Percentiles rank a stretch among this genome's conserved stretches.
Conservation (phyloP, 805 yeast species). For the Metschnikowia colocasiae region DNA sequence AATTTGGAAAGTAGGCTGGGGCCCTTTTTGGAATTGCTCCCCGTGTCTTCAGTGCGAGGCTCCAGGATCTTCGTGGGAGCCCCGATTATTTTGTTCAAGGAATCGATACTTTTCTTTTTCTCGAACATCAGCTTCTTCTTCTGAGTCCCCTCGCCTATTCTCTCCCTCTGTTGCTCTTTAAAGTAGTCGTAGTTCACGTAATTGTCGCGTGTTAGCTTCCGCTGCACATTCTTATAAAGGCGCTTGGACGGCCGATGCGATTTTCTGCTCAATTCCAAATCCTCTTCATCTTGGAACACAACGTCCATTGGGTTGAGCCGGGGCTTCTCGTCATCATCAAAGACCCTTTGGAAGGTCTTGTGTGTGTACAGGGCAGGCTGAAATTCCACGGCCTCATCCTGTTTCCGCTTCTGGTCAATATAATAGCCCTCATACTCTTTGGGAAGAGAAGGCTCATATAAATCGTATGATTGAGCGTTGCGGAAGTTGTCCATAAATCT, state of each 20-base stretch:
- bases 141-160: slow-evolving; percentile 5
- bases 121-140: slow-evolving; percentile 8
- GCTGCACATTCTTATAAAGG: slow-evolving; percentile 22
- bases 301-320: slow-evolving; percentile 38
- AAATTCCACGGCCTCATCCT: slow-evolving; percentile 27
- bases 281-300: slow-evolving; percentile 30
- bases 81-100: neutral
- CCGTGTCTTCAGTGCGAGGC: neutral
- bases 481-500: slow-evolving; percentile 1
- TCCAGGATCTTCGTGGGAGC: too few species aligned
- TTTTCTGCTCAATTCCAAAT: slow-evolving; percentile 22
- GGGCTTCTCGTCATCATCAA: slow-evolving; percentile 27
- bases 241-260: slow-evolving; percentile 23
- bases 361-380: slow-evolving; percentile 39
- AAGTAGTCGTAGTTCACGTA: slow-evolving; percentile 37
- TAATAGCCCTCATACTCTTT: slow-evolving; percentile 29
- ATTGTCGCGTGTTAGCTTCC: slow-evolving; percentile 29
- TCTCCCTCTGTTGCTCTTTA: slow-evolving; percentile 17
- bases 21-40: neutral
- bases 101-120: neutral
- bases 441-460: slow-evolving; percentile 12
- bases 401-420: slow-evolving; percentile 34
- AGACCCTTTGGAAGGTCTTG: slow-evolving; percentile 38
- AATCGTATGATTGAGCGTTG: neutral
- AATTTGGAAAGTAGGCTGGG: neutral